Evolutionary conservation across 2,329 filamentous ascomycete genomes (phyloP), one percentile per base, ranked within the genome.

Genomic region (Fusarium humuli): DNA sequence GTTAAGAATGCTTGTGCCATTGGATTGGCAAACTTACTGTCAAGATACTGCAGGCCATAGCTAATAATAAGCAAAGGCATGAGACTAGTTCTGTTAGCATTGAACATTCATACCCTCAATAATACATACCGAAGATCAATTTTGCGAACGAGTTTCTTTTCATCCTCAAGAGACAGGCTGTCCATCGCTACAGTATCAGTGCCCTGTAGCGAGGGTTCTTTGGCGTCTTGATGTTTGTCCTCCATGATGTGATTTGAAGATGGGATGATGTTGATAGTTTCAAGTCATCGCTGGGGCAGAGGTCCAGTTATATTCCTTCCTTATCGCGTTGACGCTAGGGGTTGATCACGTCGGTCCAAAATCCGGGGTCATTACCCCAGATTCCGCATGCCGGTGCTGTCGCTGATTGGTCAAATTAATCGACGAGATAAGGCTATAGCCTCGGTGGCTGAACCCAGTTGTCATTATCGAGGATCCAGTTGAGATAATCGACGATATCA

Each of bases 21-120:
- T 3, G 12, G 0, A 12, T 2, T 2, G 2, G 6, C 3, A 11
- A 6, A 42, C 61, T 2, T n/a, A 63, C 61, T 63, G 1, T 64
- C 61, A 6, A 64, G n/a, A 7, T 64, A 64, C 14, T 64, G 61
- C 9, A 64, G 3, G 6, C 61, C 61, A 11, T 64, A 64, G 7
- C 61, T 64, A 2, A 64, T 29, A 1, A 64, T 64, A 9, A 64
- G 48, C 34, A 64, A 32, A 7, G 61, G 61, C 61, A 64, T 64
- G 1, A 64, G 61, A 16, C 61, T 64, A 11, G 0, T 3, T 7
- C 9, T 6, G 18, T 62, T 2, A 61, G 46, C 8, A 18, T 6
- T 5, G 18, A 6, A 27, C 2, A 10, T 14, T 4, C 1, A 0
- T 20, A 8, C 2, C n/a, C 13, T 20, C 12, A 2, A 5, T 11